These are phyloP conservation scores for Theileria parva DNA, from an alignment of 169 alveolate species.

Conservation along the genomic window DNA sequence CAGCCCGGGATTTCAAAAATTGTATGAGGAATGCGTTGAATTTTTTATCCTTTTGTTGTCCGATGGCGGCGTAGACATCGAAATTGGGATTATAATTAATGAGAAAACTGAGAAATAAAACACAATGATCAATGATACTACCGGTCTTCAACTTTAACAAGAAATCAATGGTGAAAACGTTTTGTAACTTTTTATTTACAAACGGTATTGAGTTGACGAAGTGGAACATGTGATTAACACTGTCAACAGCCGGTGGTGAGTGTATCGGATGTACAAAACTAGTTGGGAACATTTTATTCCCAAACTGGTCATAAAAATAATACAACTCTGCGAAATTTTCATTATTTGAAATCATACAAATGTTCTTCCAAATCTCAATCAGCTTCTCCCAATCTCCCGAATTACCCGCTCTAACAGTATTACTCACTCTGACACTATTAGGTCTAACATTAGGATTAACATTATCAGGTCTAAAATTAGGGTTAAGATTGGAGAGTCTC, in stretches of 20 bases:
- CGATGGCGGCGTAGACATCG: slow-evolving; percentile 78
- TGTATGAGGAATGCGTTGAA: slow-evolving; percentile 79
- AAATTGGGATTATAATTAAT: slow-evolving; percentile 68
- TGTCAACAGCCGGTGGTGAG: slow-evolving; percentile 58
- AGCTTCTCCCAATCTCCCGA: background rate
- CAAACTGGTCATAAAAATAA: slow-evolving; percentile 22
- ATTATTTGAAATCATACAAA: slow-evolving; percentile 30
- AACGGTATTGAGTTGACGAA: slow-evolving; percentile 55
- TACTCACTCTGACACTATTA: background rate
- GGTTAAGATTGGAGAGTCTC: background rate
- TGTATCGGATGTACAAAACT: slow-evolving; percentile 56
- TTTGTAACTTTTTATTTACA: slow-evolving; percentile 20
- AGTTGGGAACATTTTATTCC: slow-evolving; percentile 33
- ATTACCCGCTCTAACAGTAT: background rate
- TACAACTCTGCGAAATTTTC: background rate
- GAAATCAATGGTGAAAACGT: slow-evolving; percentile 74
- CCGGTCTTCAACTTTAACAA: slow-evolving; percentile 78
- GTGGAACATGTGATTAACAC: slow-evolving; percentile 57
- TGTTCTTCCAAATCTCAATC: background rate
- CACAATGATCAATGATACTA: slow-evolving; percentile 78
- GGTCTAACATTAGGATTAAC: background rate
- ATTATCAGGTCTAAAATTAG: background rate
- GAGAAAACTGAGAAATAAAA: slow-evolving; percentile 71
- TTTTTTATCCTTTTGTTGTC: slow-evolving; percentile 70
- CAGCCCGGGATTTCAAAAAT: slow-evolving; percentile 19